Conservation (phyloP, 306 rosid genomes). For the Ochetophila trinervis region DNA sequence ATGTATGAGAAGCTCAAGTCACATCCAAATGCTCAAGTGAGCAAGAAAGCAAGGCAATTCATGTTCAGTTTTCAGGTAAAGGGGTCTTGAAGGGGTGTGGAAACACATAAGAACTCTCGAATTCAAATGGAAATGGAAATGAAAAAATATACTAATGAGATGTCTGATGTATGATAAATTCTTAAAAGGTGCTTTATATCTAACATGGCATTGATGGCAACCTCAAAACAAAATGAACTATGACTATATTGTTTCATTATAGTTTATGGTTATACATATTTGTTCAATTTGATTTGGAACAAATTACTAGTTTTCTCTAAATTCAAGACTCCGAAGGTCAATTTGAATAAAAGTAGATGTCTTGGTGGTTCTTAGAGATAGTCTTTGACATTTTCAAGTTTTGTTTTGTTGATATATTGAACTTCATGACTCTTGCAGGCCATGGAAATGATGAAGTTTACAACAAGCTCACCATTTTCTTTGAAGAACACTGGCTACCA, state of each 20-base stretch:
- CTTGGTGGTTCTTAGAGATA: neutral
- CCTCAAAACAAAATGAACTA: neutral
- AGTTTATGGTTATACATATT: neutral
- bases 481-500: constrained; percentile 54
- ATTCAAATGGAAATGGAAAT: no score
- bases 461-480: constrained; percentile 42
- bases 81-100: no score
- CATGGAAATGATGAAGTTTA: constrained; percentile 86
- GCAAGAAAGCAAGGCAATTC: constrained; percentile 84
- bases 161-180: no score
- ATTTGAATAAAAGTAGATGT: neutral
- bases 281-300: neutral
- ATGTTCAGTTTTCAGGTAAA: constrained; percentile 76
- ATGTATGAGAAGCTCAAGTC: constrained; percentile 88
- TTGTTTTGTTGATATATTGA: neutral
- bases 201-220: constrained; percentile 18
- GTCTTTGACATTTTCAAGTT: constrained; percentile 11
- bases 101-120: no score
- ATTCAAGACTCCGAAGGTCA: neutral
- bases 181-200: neutral
- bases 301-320: neutral
- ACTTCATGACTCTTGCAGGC: constrained; percentile 54
- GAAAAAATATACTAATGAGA: no score
- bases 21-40: constrained; percentile 68
- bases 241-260: neutral